Percentiles rank a stretch among this genome's conserved stretches.
Conservation (phyloP, 805 yeast species). For the Yarrowia keelungensis region DNA sequence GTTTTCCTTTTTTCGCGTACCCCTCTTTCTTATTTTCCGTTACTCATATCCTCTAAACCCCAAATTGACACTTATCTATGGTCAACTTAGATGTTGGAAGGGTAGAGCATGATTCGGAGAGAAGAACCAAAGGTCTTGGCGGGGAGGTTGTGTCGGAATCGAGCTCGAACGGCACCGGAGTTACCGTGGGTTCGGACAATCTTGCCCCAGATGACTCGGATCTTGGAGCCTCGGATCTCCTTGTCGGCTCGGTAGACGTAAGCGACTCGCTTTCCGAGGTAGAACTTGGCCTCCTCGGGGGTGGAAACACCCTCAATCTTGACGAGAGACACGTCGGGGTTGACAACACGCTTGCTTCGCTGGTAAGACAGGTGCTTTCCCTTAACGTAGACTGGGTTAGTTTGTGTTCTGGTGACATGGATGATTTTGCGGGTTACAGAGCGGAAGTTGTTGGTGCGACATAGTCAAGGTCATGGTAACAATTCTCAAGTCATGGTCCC, state of each 20-base stretch:
- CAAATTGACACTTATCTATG: neutral
- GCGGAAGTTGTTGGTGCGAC: too few species aligned
- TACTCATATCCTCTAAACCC: neutral
- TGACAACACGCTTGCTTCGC: constrained; percentile 97
- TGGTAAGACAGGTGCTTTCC: constrained; percentile 99
- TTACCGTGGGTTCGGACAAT: constrained; percentile 98
- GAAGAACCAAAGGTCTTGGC: constrained; percentile 99
- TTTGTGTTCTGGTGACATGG: neutral
- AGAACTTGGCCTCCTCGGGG: constrained; percentile 96
- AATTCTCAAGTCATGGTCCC: too few species aligned
- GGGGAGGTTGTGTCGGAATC: constrained; percentile 98
- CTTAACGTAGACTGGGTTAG: constrained; percentile 83
- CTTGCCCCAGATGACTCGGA: constrained; percentile 99
- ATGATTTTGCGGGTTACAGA: too few species aligned
- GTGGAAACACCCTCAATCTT: constrained; percentile 94
- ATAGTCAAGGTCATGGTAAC: too few species aligned
- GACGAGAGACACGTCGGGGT: constrained; percentile 97
- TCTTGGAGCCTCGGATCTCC: constrained; percentile 98
- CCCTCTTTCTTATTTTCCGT: too few species aligned
- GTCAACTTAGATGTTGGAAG: constrained; percentile 94
- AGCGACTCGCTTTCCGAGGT: constrained; percentile 99
- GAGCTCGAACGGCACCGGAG: constrained; percentile 98
- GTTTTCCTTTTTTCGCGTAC: constrained; percentile 17
- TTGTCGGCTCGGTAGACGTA: constrained; percentile 98
- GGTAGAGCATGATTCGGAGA: constrained; percentile 99